A percentile compares a stretch with the other conserved stretches of the same genome.
phyloP scores from a whole-genome alignment of 257 asterid genomes.

The Mitragyna speciosa region DNA sequence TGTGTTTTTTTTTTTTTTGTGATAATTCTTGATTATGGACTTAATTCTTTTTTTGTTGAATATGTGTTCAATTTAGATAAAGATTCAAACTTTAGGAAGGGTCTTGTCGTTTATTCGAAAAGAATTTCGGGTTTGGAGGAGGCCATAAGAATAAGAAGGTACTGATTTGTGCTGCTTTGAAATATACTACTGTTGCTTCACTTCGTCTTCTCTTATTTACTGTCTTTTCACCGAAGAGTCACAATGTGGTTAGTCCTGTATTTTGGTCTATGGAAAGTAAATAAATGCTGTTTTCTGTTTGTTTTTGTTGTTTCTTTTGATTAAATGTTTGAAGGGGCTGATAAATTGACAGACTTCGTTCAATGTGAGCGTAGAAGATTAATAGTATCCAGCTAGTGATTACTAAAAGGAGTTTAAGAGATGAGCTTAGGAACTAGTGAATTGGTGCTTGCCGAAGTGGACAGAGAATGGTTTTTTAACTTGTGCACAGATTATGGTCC shows the following conservation, averaged over 20 bases:
- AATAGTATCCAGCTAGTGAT: neutral
- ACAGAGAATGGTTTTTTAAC: neutral
- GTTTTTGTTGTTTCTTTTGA: neutral
- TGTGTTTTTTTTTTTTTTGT: neutral
- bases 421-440: neutral
- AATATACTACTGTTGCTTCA: neutral
- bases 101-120: slow-evolving; percentile 60
- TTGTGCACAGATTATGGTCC: too few species aligned
- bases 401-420: neutral
- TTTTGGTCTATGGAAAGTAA: neutral
- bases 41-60: slow-evolving; percentile 15
- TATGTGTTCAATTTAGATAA: slow-evolving; percentile 33
- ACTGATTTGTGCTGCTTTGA: slow-evolving; percentile 5
- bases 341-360: neutral
- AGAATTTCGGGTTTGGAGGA: slow-evolving; percentile 84
- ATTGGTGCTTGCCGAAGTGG: neutral
- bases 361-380: neutral
- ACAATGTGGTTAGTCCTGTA: too few species aligned
- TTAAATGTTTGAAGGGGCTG: neutral
- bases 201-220: neutral
- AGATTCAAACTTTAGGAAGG: slow-evolving; percentile 36
- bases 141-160: slow-evolving; percentile 79
- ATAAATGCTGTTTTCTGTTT: neutral
- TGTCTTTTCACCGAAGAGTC: too few species aligned
- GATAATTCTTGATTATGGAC: slow-evolving; percentile 8